phyloP scores from a whole-genome alignment of 108 stramenopile genomes.

The Fragilariopsis cylindrus region DNA sequence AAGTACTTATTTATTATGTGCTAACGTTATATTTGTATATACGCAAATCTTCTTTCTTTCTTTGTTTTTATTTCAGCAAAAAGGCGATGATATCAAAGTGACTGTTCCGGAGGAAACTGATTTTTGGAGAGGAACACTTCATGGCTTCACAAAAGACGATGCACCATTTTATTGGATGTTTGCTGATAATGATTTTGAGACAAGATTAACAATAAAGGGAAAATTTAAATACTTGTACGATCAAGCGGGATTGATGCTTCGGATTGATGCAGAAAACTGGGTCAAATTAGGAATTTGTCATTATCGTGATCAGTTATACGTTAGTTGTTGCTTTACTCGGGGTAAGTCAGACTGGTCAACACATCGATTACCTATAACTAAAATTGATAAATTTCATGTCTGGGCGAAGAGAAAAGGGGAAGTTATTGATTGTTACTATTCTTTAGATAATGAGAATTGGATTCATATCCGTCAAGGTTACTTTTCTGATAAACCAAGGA shows the following conservation, averaged over 20 bases:
- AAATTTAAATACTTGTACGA: constrained; percentile 44
- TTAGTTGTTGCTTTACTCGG: constrained; percentile 43
- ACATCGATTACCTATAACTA: constrained; percentile 33
- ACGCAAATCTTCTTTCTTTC: not conserved
- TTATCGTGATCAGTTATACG: constrained; percentile 40
- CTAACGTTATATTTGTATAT: too few species aligned
- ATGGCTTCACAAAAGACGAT: constrained; percentile 43
- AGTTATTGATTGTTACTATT: constrained; percentile 38
- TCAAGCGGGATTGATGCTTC: constrained; percentile 53
- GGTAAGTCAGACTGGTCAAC: constrained; percentile 53
- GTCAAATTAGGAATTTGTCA: constrained; percentile 37
- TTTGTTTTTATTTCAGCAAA: constrained; percentile 10
- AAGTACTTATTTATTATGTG: too few species aligned
- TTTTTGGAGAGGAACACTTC: constrained; percentile 43
- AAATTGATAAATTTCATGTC: constrained; percentile 36
- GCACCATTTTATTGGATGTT: constrained; percentile 46
- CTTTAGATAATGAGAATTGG: constrained; percentile 46
- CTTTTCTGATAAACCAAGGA: constrained; percentile 35
- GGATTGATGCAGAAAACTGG: constrained; percentile 47
- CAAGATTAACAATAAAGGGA: constrained; percentile 34
- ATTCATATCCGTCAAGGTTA: constrained; percentile 38
- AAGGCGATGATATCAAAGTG: constrained; percentile 36
- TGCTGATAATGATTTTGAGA: constrained; percentile 44
- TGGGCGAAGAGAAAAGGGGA: constrained; percentile 41
- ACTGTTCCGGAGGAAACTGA: constrained; percentile 37